These are phyloP conservation scores for Calcarisporium arbuscula DNA, from an alignment of 2,329 filamentous ascomycete species.

Conservation along the genomic window DNA sequence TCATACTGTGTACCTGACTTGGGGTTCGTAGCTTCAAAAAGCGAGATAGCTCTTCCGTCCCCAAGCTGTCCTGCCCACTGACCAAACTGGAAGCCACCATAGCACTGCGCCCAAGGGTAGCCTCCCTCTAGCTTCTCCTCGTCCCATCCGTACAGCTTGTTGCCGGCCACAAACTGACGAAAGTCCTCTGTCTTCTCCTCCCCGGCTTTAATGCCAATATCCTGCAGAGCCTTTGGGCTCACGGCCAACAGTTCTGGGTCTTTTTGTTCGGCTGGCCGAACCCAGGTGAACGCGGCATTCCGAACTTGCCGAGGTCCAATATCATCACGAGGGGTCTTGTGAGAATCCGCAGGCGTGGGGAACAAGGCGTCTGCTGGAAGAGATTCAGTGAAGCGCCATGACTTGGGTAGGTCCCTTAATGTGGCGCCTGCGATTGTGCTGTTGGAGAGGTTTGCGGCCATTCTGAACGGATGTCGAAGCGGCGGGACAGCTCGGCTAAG, in stretches of 20 bases:
- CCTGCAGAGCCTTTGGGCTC: conserved; percentile 69
- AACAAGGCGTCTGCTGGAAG: conserved; percentile 73
- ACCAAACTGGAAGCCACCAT: conserved; percentile 77
- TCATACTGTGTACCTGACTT: conserved; percentile 71
- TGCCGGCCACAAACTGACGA: conserved; percentile 70
- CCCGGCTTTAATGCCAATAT: conserved; percentile 67
- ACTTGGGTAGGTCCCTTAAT: conserved; percentile 54
- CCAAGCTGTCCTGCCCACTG: conserved; percentile 95
- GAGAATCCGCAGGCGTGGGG: conserved; percentile 74
- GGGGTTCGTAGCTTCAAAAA: conserved; percentile 84
- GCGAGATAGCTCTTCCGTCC: conserved; percentile 86
- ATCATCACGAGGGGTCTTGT: conserved; percentile 69
- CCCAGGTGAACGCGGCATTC: conserved; percentile 82
- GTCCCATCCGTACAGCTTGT: conserved; percentile 74
- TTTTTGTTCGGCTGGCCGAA: conserved; percentile 68
- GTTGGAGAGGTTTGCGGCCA: too few relatives aligned
- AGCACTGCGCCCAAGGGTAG: conserved; percentile 98
- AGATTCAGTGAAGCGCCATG: conserved; percentile 57
- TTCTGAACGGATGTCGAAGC: too few relatives aligned
- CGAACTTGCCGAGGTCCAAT: conserved; percentile 79
- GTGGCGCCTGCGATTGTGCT: conserved; percentile 23
- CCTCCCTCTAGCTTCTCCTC: conserved; percentile 59
- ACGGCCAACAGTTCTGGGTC: conserved; percentile 76
- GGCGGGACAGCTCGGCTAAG: too few relatives aligned
- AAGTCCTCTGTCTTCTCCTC: conserved; percentile 71